A percentile compares a stretch with the other conserved stretches of the same genome.
Conservation (phyloP, 306 rosid species). For the Cucurbita pepo region DNA sequence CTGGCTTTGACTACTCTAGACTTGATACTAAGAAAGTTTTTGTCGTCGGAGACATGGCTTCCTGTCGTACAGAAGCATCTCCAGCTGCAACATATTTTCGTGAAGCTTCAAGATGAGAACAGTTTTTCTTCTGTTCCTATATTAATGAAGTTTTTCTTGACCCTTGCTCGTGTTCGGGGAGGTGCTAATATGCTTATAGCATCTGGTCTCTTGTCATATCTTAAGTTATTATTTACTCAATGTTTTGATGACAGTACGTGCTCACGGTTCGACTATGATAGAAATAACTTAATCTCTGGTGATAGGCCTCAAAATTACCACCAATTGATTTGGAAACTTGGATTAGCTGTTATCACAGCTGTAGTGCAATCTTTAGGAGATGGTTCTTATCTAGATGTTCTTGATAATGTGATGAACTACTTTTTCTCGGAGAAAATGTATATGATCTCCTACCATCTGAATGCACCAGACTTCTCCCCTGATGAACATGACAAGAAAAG, state of each 20-base stretch:
- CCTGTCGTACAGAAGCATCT: constrained; percentile 63
- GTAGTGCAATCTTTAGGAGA: constrained; percentile 79
- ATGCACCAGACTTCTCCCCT: constrained; percentile 58
- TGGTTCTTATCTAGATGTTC: constrained; percentile 43
- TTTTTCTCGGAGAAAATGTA: constrained; percentile 60
- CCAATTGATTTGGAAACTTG: constrained; percentile 72
- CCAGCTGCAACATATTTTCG: constrained; percentile 44
- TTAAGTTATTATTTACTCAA: constrained; percentile 48
- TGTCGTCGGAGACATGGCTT: constrained; percentile 68
- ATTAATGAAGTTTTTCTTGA: constrained; percentile 67
- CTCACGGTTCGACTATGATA: constrained; percentile 15
- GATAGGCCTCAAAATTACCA: constrained; percentile 34
- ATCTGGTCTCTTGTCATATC: constrained; percentile 57
- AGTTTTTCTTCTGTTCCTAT: constrained; percentile 30
- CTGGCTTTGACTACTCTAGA: constrained; percentile 56
- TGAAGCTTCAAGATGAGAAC: constrained; percentile 60
- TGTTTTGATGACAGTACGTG: constrained; percentile 25
- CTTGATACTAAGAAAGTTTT: constrained; percentile 51
- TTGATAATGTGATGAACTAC: constrained; percentile 63
- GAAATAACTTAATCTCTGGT: constrained; percentile 17
- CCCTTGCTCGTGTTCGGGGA: constrained; percentile 68
- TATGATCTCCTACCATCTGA: constrained; percentile 52
- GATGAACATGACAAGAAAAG: constrained; percentile 73
- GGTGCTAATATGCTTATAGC: constrained; percentile 80
- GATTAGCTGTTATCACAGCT: constrained; percentile 76